Evolutionary conservation across 2,329 filamentous ascomycete genomes (phyloP), one percentile per base, ranked within the genome.

Genomic region (Xylariaceae sp.): DNA sequence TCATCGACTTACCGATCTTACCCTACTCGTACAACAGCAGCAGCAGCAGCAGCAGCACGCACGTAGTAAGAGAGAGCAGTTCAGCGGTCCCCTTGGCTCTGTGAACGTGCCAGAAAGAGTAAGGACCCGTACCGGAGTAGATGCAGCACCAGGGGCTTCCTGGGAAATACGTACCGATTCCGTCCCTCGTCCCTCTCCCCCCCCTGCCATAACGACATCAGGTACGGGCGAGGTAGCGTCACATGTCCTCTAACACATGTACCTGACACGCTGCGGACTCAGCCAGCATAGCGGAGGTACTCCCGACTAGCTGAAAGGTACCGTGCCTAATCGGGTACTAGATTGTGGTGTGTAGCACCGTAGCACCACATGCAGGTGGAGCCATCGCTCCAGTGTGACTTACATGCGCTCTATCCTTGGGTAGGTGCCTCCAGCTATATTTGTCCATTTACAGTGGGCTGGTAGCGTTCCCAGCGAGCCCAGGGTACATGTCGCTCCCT

Each of bases 81-180:
- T 64, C 57, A 58, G 58, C 63, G 62, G 66, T 66, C 60, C 57
- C 61, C 59, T 61, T 62, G 60, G 52, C 58, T 57, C 59, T 58
- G 60, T 61, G 60, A 51, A 58, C 53, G 62, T 63, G 57, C 62
- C 54, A 51, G 56, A 59, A 58, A 42, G 55, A 60, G 64, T 56
- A 62, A 62, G 64, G 57, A 59, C 58, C 62, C 51, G 57, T 60
- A 53, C 48, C 51, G 23, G 47, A 56, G 51, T 23, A 57, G 23
- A 59, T 58, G 56, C 63, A 55, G 58, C 57, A 53, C 57, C 53
- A 55, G 58, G 55, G n/a, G 51, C 11, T 59, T 48, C 55, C 48
- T 45, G 42, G 42, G 5, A 45, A 15, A 15, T n/a, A 53, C 8
- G 50, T 52, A 52, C 30, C 11, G 11, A 30, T 30, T 30, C 23